phyloP scores from a whole-genome alignment of 1,284 basidiomycete species.

The Porogramme epimiltina region DNA sequence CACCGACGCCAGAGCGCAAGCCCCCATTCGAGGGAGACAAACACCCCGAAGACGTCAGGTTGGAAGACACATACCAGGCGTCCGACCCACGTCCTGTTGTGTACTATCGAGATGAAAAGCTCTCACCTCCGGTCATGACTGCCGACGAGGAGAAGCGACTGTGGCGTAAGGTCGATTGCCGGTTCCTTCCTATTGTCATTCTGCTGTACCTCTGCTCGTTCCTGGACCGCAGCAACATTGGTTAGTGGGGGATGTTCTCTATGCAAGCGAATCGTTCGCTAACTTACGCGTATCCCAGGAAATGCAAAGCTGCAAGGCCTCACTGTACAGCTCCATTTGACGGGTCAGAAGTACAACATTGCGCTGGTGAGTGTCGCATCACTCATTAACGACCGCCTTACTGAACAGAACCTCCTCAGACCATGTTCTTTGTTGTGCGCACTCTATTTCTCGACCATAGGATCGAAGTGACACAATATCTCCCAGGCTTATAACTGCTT shows the following conservation, averaged over 20 bases:
- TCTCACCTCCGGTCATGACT: background rate
- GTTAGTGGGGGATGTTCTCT: constrained; percentile 19
- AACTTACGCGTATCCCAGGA: constrained; percentile 35
- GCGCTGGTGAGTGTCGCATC: constrained; percentile 48
- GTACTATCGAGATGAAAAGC: too few species aligned
- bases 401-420: constrained; percentile 39
- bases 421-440: constrained; percentile 68
- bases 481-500: constrained; percentile 57
- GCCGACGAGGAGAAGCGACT: constrained; percentile 6
- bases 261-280: too few species aligned
- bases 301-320: constrained; percentile 69
- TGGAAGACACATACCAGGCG: too few species aligned
- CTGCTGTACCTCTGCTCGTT: constrained; percentile 41
- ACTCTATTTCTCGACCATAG: background rate
- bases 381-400: background rate
- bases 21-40: too few species aligned
- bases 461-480: constrained; percentile 58
- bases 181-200: constrained; percentile 38
- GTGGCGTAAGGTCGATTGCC: constrained; percentile 27
- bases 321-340: constrained; percentile 51
- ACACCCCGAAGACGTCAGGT: too few species aligned
- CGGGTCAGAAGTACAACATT: constrained; percentile 62
- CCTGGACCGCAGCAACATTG: constrained; percentile 34
- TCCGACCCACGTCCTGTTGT: too few species aligned
- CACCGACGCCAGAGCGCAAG: too few species aligned